Conservation (phyloP, 345 rosid genomes). For the Euphorbia pulcherrima region DNA sequence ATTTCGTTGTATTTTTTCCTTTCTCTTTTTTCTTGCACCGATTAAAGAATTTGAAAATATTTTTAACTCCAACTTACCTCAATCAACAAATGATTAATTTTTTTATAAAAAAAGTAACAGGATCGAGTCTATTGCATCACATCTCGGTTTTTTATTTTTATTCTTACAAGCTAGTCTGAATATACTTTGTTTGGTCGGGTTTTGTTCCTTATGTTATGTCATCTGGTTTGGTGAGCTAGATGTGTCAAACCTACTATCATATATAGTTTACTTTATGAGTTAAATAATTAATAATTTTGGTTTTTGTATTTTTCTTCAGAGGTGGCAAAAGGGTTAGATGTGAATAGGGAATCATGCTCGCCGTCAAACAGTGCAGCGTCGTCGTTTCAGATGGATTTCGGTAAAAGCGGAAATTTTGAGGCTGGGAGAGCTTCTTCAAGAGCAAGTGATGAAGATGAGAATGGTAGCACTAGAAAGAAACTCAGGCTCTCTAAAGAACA, state of each 20-base stretch:
- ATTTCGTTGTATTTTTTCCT: too few species aligned
- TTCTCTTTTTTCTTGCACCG: too few species aligned
- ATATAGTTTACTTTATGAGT: not conserved
- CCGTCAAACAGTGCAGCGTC: conserved; percentile 62
- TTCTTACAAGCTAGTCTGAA: too few species aligned
- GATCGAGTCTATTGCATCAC: too few species aligned
- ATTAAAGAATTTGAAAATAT: too few species aligned
- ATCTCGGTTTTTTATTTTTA: too few species aligned
- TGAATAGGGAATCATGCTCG: conserved; percentile 23
- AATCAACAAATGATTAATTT: too few species aligned
- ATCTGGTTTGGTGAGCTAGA: conserved; percentile 6
- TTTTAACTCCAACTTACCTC: too few species aligned
- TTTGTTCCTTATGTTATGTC: too few species aligned
- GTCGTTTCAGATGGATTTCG: conserved; percentile 72
- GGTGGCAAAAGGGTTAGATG: conserved; percentile 21
- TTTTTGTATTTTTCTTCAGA: not conserved
- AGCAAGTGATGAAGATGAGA: conserved; percentile 82
- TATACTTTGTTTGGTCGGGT: too few species aligned
- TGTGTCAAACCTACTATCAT: not conserved
- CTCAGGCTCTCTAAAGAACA: conserved; percentile 87
- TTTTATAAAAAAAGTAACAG: too few species aligned
- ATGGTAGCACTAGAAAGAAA: conserved; percentile 78
- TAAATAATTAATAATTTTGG: not conserved
- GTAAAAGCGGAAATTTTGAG: conserved; percentile 38
- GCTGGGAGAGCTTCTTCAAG: conserved; percentile 58